Evolutionary conservation across 495 filamentous ascomycete genomes (phyloP).

Genomic region (Daldinia bambusicola): DNA sequence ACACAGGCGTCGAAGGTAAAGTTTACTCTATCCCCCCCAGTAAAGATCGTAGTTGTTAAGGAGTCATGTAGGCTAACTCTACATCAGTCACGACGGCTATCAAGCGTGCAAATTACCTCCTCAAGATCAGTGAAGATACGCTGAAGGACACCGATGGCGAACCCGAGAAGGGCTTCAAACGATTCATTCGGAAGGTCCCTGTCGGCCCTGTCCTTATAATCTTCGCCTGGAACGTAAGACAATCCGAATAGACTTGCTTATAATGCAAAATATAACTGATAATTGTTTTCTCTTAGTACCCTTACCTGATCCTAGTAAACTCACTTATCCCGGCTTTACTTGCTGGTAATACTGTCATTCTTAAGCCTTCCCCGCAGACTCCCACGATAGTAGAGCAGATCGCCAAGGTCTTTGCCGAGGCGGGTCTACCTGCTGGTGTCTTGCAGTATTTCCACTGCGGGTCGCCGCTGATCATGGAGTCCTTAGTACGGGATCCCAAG

Average conservation of each 20-base stretch:
- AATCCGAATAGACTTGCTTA: constrained; percentile 1
- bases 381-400: constrained; percentile 89
- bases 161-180: constrained; percentile 83
- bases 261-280: constrained; percentile 16
- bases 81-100: constrained; percentile 74
- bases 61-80: constrained; percentile 9
- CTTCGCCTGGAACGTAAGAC: constrained; percentile 92
- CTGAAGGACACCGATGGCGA: constrained; percentile 81
- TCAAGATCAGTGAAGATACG: constrained; percentile 78
- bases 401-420: constrained; percentile 75
- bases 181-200: constrained; percentile 86
- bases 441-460: constrained; percentile 92
- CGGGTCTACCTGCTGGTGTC: constrained; percentile 80
- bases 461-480: constrained; percentile 73
- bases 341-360: constrained; percentile 85
- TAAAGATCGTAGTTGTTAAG: neutral
- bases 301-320: constrained; percentile 91
- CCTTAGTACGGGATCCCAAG: constrained; percentile 75
- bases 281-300: constrained; percentile 68
- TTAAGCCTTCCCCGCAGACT: constrained; percentile 94
- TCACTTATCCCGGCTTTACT: constrained; percentile 88
- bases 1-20: constrained; percentile 74
- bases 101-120: constrained; percentile 80
- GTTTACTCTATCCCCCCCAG: neutral
- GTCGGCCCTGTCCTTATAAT: constrained; percentile 86